A percentile compares a stretch with the other conserved stretches of the same genome.
phyloP scores from a whole-genome alignment of 2,329 filamentous ascomycete species.

The Pestalotiopsis sp. region DNA sequence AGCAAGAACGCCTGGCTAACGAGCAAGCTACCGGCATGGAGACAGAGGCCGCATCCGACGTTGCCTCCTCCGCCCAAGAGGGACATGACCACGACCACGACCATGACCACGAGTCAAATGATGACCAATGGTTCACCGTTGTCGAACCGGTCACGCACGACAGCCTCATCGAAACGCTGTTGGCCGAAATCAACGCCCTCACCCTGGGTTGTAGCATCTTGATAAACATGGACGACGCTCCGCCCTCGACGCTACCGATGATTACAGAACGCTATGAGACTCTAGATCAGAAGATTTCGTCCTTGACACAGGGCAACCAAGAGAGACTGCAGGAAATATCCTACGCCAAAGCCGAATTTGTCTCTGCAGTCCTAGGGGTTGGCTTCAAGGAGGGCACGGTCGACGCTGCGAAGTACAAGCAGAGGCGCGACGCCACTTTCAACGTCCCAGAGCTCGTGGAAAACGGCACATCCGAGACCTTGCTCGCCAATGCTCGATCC shows the following conservation, averaged over 20 bases:
- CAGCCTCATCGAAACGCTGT: conserved; percentile 67
- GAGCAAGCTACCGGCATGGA: conserved; percentile 33
- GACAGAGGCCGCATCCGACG: conserved; percentile 10
- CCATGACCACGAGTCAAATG: conserved; percentile 16
- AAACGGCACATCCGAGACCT: conserved; percentile 17
- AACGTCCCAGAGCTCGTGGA: conserved; percentile 20
- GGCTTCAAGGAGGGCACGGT: conserved; percentile 24
- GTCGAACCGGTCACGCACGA: conserved; percentile 66
- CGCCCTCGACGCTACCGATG: conserved; percentile 48
- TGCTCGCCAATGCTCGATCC: conserved; percentile 25
- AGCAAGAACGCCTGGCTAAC: conserved; percentile 33
- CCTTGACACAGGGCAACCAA: conserved; percentile 16
- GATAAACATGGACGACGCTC: conserved; percentile 37
- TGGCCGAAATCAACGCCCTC: conserved; percentile 62
- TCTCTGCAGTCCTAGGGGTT: conserved; percentile 26
- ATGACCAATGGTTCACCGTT: conserved; percentile 68
- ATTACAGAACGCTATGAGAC: conserved; percentile 57
- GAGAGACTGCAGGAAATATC: conserved; percentile 26
- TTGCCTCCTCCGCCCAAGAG: conserved; percentile 16
- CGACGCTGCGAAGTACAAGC: conserved; percentile 25
- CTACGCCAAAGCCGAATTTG: conserved; percentile 26
- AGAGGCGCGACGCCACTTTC: conserved; percentile 29
- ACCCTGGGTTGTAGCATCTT: conserved; percentile 52
- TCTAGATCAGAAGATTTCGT: conserved; percentile 43
- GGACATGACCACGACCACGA: conserved; percentile 27